Conservation (phyloP, 1,139 yeast genomes). For the Debaryomyces nepalensis region DNA sequence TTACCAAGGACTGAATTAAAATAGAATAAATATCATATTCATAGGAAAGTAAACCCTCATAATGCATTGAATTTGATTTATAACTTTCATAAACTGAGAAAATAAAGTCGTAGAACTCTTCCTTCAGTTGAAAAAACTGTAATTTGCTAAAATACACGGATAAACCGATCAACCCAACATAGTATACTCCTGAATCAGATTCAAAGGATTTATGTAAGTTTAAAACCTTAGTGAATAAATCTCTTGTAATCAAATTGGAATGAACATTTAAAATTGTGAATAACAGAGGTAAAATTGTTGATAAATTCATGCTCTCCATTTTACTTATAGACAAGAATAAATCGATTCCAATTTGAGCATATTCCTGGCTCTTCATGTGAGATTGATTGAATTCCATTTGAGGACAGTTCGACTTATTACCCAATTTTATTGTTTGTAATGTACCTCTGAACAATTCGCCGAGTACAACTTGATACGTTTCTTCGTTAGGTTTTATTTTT, state of each 20-base stretch:
- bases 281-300: conserved; percentile 31
- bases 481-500: conserved; percentile 53
- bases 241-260: conserved; percentile 33
- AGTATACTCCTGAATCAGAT: conserved; percentile 16
- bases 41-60: conserved; percentile 20
- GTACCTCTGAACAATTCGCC: conserved; percentile 56
- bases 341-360: conserved; percentile 65
- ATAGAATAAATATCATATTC: conserved; percentile 56
- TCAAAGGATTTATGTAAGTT: conserved; percentile 3
- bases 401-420: conserved; percentile 14
- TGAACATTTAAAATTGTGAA: conserved; percentile 29
- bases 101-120: conserved; percentile 33
- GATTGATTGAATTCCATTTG: conserved; percentile 30
- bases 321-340: conserved; percentile 52
- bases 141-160: conserved; percentile 27
- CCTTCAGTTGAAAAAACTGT: conserved; percentile 21
- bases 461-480: conserved; percentile 59
- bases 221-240: conserved; percentile 26
- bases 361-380: conserved; percentile 58
- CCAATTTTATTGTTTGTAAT: conserved; percentile 29
- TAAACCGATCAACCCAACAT: conserved; percentile 27
- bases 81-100: conserved; percentile 31
- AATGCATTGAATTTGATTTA: conserved; percentile 17
- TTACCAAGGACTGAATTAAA: conserved; percentile 55
- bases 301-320: conserved; percentile 32